A percentile compares a stretch with the other conserved stretches of the same genome.
Evolutionary conservation across 1,284 basidiomycete genomes (phyloP).

Genomic region (Athelia sp.): DNA sequence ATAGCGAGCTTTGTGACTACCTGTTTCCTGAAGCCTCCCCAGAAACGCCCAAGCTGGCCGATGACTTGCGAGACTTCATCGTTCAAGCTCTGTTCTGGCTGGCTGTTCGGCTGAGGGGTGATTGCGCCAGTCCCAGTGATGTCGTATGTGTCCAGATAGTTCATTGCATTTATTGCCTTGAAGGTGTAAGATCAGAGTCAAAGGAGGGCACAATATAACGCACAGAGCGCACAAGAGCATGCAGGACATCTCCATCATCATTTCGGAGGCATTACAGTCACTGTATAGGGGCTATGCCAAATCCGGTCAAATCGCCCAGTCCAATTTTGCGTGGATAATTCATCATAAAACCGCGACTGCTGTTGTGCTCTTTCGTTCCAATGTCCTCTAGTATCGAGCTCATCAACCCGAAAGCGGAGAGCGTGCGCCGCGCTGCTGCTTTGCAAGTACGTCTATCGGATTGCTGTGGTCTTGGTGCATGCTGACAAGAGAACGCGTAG

Average conservation of each 20-base stretch:
- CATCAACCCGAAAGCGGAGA: slow-evolving; percentile 95
- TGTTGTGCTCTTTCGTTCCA: neutral
- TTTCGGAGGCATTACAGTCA: too few species aligned
- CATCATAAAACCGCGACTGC: too few species aligned
- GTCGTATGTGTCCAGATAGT: slow-evolving; percentile 68
- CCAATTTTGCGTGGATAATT: too few species aligned
- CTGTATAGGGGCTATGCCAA: too few species aligned
- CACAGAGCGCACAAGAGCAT: too few species aligned
- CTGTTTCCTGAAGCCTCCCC: slow-evolving; percentile 88
- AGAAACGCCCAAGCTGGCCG: slow-evolving; percentile 78
- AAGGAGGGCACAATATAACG: too few species aligned
- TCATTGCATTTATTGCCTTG: slow-evolving; percentile 40
- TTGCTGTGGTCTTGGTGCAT: slow-evolving; percentile 10
- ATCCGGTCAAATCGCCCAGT: too few species aligned
- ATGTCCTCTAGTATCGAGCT: slow-evolving; percentile 87
- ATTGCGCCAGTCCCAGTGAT: slow-evolving; percentile 36
- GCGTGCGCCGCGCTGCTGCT: slow-evolving; percentile 87
- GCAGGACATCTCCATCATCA: too few species aligned
- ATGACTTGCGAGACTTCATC: slow-evolving; percentile 86
- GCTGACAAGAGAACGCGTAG: slow-evolving; percentile 31
- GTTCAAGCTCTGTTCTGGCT: slow-evolving; percentile 62
- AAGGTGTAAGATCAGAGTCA: too few species aligned
- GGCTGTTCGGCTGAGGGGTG: slow-evolving; percentile 36
- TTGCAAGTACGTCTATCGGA: slow-evolving; percentile 68
- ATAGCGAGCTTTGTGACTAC: too few species aligned